Conservation (phyloP, 179 eudicot species). For the Spergularia azorica region DNA sequence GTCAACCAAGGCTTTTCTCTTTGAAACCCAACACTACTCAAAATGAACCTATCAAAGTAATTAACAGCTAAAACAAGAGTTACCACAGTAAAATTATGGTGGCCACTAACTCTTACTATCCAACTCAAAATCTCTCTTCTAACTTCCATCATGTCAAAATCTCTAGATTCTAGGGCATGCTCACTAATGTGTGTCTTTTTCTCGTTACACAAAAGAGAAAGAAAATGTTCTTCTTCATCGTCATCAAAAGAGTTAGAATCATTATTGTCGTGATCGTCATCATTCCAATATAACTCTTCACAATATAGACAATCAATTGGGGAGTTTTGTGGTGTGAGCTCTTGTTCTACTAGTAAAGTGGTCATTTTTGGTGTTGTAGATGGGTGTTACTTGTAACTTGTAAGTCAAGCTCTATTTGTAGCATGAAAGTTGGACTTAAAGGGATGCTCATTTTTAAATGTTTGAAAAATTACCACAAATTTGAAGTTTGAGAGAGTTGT, state of each 20-base stretch:
- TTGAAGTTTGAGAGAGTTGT: not conserved
- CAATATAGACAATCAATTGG: conserved; percentile 33
- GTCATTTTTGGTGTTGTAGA: conserved; percentile 26
- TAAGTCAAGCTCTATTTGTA: conserved; percentile 1
- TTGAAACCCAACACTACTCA: conserved; percentile 40
- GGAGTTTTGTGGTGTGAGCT: conserved; percentile 17
- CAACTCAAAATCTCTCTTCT: conserved; percentile 56
- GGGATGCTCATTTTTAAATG: conserved; percentile 12
- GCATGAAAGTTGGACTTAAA: not conserved
- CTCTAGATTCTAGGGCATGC: conserved; percentile 13
- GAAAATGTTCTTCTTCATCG: conserved; percentile 27
- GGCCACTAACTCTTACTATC: conserved; percentile 52
- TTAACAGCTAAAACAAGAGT: conserved; percentile 57
- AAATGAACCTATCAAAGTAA: conserved; percentile 60
- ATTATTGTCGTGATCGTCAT: not conserved
- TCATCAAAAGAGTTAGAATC: conserved; percentile 8
- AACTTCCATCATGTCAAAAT: conserved; percentile 25
- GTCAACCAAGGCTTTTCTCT: conserved; percentile 66
- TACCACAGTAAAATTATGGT: conserved; percentile 42
- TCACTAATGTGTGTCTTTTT: conserved; percentile 8
- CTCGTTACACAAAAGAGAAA: conserved; percentile 30
- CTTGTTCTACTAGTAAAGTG: conserved; percentile 23
- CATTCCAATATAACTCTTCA: conserved; percentile 26
- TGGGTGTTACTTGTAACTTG: not conserved
- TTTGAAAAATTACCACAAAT: not conserved